Conservation (phyloP, 2,329 filamentous ascomycete genomes). For the Scedosporium dehoogii region DNA sequence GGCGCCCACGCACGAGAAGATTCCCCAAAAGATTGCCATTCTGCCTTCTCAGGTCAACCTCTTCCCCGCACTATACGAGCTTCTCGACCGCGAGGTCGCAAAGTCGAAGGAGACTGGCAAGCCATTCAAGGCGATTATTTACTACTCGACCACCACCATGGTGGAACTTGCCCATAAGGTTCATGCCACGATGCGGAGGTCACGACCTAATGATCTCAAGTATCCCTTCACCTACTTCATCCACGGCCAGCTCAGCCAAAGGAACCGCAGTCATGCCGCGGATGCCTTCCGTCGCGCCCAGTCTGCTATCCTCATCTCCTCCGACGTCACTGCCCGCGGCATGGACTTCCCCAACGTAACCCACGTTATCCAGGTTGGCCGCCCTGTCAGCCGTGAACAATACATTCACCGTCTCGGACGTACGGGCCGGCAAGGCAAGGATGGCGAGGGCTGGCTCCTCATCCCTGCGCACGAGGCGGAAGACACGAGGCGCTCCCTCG, state of each 20-base stretch:
- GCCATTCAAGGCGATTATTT: slow-evolving; percentile 94
- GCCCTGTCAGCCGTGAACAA: slow-evolving; percentile 54
- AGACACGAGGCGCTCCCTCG: slow-evolving; percentile 39
- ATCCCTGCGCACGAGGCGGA: slow-evolving; percentile 43
- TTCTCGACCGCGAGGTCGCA: slow-evolving; percentile 52
- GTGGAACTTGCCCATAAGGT: slow-evolving; percentile 55
- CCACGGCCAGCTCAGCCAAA: slow-evolving; percentile 69
- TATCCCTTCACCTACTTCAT: slow-evolving; percentile 48
- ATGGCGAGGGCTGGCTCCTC: slow-evolving; percentile 62
- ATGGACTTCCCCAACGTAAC: slow-evolving; percentile 77
- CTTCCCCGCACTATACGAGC: slow-evolving; percentile 67
- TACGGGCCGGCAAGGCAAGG: slow-evolving; percentile 64
- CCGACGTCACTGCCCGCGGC: slow-evolving; percentile 70
- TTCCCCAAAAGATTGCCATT: slow-evolving; percentile 69
- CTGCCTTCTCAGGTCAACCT: slow-evolving; percentile 64
- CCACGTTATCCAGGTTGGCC: slow-evolving; percentile 66
- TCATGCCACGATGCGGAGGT: slow-evolving; percentile 14
- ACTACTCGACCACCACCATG: slow-evolving; percentile 70
- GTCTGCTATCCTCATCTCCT: slow-evolving; percentile 61
- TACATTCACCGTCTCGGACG: slow-evolving; percentile 73
- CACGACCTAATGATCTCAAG: background rate
- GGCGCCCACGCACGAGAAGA: slow-evolving; percentile 69
- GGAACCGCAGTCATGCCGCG: slow-evolving; percentile 57
- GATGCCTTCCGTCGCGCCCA: slow-evolving; percentile 58
- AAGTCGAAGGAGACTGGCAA: slow-evolving; percentile 25